Base-by-base conservation (phyloP, 768 basidiomycete genomes). In the Russula vinacea region DNA sequence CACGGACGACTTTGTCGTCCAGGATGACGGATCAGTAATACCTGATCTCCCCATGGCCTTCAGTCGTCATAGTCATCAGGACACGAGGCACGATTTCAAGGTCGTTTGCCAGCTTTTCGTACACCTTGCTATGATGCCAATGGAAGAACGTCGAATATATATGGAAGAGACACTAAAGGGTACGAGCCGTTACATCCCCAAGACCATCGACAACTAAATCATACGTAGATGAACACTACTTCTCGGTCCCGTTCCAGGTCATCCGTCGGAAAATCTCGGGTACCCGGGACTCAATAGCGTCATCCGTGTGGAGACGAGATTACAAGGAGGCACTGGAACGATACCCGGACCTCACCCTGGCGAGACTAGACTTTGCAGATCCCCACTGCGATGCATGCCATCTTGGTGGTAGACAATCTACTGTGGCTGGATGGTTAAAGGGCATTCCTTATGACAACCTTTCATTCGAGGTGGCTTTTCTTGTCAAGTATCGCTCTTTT, bases 41-140 rank as follows among this genome's bases (percentile, higher is more conserved):
- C 74, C 81, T 22, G 74, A 80, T 40, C 78, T 92, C n/a, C 92
- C 91, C 10, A 78, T 79, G 57, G 83, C 88, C 69, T 96, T 92
- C 76, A 93, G 90, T 73, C 86, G 90, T 85, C 82, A 82, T 60
- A 80, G 86, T 1, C 87, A 89, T 71, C 85, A 92, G 71, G 88
- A 91, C 69, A 78, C 89, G 22, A 76, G 82, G 16, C 83, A 88
- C 66, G 89, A 93, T 66, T 92, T 93, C 82, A 94, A 93, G 76
- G 86, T 89, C 44, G 80, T 94, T 50, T 93, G 91, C 68, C 93
- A 96, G 71, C 82, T 94, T 33, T 90, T 94, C 67, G 89, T 94
- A 14, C 86, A 94, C 68, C 76, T 95, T 47, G 88, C 89, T 42
- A 85, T 91, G 35, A 83, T 78, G 37, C 78, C 83, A 6, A 73